Conservation (phyloP, 164 flowering plant genomes). For the Umbellularia californica region DNA sequence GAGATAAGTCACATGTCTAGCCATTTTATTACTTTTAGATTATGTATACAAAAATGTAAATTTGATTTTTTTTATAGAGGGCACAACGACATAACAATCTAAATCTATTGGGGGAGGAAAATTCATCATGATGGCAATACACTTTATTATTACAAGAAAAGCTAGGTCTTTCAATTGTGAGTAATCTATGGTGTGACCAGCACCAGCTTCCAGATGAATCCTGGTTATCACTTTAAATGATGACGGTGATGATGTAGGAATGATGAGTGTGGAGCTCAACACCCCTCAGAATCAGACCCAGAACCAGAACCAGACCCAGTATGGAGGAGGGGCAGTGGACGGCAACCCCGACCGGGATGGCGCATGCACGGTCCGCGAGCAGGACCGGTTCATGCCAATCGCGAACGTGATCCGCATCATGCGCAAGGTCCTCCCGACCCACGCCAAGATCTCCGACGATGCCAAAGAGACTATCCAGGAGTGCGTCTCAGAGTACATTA, state of each 20-base stretch:
- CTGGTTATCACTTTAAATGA: too few relatives aligned
- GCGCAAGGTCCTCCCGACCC: slow-evolving; percentile 69
- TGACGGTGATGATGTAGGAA: background rate
- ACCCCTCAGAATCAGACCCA: background rate
- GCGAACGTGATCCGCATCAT: slow-evolving; percentile 81
- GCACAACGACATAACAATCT: too few relatives aligned
- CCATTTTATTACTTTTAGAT: too few relatives aligned
- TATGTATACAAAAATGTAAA: too few relatives aligned
- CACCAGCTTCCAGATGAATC: too few relatives aligned
- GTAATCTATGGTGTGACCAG: too few relatives aligned
- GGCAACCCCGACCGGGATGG: slow-evolving; percentile 16
- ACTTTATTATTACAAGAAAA: too few relatives aligned
- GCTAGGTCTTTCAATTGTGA: too few relatives aligned
- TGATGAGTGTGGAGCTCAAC: background rate
- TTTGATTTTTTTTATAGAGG: too few relatives aligned
- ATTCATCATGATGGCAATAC: too few relatives aligned
- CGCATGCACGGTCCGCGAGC: slow-evolving; percentile 69
- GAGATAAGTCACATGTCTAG: too few relatives aligned
- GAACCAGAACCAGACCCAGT: background rate
- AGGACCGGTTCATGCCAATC: slow-evolving; percentile 82
- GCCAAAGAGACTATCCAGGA: slow-evolving; percentile 84
- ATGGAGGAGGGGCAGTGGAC: background rate
- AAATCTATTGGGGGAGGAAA: too few relatives aligned
- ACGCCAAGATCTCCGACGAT: slow-evolving; percentile 80
- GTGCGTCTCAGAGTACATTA: slow-evolving; percentile 80